phyloP scores from a whole-genome alignment of 768 basidiomycete species.

The Postia placenta region DNA sequence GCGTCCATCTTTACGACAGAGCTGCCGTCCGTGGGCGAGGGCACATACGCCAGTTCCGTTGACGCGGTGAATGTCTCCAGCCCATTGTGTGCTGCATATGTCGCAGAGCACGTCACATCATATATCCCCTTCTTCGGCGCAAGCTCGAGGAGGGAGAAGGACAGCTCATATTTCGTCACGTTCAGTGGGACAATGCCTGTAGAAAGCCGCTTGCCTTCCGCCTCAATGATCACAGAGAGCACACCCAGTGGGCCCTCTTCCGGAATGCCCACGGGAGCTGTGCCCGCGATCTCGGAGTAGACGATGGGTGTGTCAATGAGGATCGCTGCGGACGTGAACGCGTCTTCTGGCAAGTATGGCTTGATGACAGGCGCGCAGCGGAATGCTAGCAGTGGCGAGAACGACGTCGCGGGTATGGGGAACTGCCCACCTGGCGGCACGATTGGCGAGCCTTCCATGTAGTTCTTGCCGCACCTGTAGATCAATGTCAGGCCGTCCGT shows the following conservation, averaged over 20 bases:
- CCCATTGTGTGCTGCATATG: slow-evolving; percentile 14
- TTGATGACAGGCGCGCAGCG: slow-evolving; percentile 41
- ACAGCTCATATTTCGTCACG: slow-evolving; percentile 28
- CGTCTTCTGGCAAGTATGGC: slow-evolving; percentile 42
- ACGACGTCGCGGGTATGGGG: slow-evolving; percentile 27
- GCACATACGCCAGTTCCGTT: slow-evolving; percentile 35
- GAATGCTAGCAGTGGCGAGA: slow-evolving; percentile 35
- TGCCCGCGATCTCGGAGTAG: slow-evolving; percentile 27
- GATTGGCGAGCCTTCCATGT: slow-evolving; percentile 32
- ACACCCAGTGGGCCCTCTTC: slow-evolving; percentile 3
- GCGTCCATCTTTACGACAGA: slow-evolving; percentile 44
- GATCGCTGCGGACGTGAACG: slow-evolving; percentile 19
- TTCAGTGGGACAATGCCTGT: slow-evolving; percentile 31
- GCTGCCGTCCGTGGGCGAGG: slow-evolving; percentile 25
- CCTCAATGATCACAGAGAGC: slow-evolving; percentile 27
- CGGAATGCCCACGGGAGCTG: slow-evolving; percentile 25
- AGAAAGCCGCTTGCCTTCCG: slow-evolving; percentile 17
- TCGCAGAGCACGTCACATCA: slow-evolving; percentile 30
- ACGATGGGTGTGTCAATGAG: slow-evolving; percentile 36
- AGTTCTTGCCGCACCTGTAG: slow-evolving; percentile 48
- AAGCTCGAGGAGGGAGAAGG: slow-evolving; percentile 26
- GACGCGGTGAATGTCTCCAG: slow-evolving; percentile 28
- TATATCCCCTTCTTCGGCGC: slow-evolving; percentile 24
- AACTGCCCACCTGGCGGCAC: slow-evolving; percentile 44
- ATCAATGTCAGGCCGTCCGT: not conserved